These are phyloP conservation scores for Cystofilobasidium macerans DNA, from an alignment of 768 basidiomycete species.

Conservation along the genomic window DNA sequence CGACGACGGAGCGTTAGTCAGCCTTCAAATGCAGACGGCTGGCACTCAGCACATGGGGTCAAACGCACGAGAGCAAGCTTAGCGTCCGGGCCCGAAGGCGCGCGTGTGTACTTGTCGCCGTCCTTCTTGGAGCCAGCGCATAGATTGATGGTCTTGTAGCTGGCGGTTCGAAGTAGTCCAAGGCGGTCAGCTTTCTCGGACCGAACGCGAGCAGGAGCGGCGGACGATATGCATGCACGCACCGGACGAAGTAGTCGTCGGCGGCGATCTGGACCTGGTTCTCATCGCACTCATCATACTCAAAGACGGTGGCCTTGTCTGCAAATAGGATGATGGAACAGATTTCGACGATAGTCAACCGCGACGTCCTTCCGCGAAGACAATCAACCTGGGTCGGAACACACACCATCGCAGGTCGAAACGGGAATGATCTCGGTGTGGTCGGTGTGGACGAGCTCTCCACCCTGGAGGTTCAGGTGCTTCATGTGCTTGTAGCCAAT, in stretches of 20 bases:
- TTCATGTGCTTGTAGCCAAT: constrained; percentile 7
- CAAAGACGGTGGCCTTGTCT: constrained; percentile 17
- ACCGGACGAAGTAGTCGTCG: constrained; percentile 25
- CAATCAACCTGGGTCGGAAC: too few species aligned
- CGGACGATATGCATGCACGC: neutral
- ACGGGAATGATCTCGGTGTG: constrained; percentile 22
- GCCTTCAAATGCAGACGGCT: too few species aligned
- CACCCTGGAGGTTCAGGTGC: constrained; percentile 6
- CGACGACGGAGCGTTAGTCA: neutral
- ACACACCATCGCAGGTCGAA: constrained; percentile 13
- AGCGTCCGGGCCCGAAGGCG: neutral
- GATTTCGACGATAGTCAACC: neutral
- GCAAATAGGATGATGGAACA: neutral
- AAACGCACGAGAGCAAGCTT: neutral
- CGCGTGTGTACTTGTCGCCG: neutral
- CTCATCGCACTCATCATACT: constrained; percentile 15
- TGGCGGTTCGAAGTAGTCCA: neutral
- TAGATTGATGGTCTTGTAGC: neutral
- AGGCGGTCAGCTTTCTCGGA: too few species aligned
- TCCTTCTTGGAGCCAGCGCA: neutral
- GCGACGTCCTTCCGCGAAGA: too few species aligned
- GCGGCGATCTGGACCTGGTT: constrained; percentile 13
- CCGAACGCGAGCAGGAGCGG: too few species aligned
- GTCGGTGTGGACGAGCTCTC: constrained; percentile 21
- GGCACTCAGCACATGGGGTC: too few species aligned